Evolutionary conservation across 108 stramenopile genomes (phyloP), one percentile per base, ranked within the genome.

Genomic region (Nitzschia inconspicua): DNA sequence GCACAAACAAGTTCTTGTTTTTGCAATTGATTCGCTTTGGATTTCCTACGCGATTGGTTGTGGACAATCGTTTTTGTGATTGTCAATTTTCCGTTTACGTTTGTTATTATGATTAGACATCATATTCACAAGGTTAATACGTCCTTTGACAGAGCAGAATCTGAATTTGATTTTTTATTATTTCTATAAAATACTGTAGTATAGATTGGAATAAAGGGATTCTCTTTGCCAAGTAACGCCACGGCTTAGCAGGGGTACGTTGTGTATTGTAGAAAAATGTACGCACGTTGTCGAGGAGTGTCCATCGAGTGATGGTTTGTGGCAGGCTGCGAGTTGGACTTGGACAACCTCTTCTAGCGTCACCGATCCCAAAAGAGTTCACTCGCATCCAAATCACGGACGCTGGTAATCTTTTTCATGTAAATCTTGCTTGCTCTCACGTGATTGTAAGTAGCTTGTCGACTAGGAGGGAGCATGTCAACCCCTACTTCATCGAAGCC

Each of bases 361-460:
- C 57, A 78, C 47, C 76, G 44, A 60, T 78, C 76, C 95, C 95
- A 96, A 75, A 91, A 87, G 20, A 93, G 76, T 47, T 96, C 91
- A 40, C 81, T 74, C 32, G 80, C 86, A 67, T 91, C 91, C 48
- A 96, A 66, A 48, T 96, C 90, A 48, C 91, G 73, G 22, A 73
- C 70, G 19, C 75, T 77, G 28, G 74, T 70, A 32, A 96, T 88
- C 60, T 73, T 66, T 62, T 96, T 96, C 75, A 89, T 88, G 78
- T 96, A 96, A 37, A 93, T 82, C 60, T 96, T 93, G 61, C 85
- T 86, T 36, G 60, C 73, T 26, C 95, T 68, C 16, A 61, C 52
- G 24, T 61, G 52, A 56, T 96, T 88, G 70, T 91, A 91, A 7
- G 75, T 69, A 16, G 83, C 89, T 71, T 85, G 88, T 39, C 88